A percentile compares a stretch with the other conserved stretches of the same genome.
phyloP scores from a whole-genome alignment of 2,329 filamentous ascomycete genomes.

The Emmonsiellopsis sp. region DNA sequence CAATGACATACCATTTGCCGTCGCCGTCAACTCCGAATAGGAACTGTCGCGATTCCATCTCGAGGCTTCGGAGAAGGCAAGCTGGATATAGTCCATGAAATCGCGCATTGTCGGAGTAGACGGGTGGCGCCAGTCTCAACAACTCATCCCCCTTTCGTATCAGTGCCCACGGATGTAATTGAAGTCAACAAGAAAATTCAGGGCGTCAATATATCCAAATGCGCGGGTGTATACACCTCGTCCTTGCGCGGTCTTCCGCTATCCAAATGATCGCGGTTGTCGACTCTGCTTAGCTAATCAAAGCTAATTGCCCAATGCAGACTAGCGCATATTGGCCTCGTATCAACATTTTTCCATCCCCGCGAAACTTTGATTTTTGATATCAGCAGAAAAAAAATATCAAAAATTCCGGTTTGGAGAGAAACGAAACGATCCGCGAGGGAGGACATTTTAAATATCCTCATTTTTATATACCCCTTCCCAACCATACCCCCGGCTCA shows the following conservation, averaged over 20 bases:
- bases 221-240: too few relatives aligned
- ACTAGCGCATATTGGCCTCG: slow-evolving; percentile 22
- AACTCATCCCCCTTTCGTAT: not conserved
- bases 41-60: slow-evolving; percentile 89
- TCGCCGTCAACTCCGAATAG: slow-evolving; percentile 77
- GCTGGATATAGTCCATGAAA: slow-evolving; percentile 95
- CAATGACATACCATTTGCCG: slow-evolving; percentile 57
- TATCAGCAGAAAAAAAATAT: slow-evolving; percentile 14
- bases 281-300: slow-evolving; percentile 6
- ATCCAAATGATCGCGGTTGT: not conserved
- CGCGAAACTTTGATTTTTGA: slow-evolving; percentile 8
- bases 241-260: too few relatives aligned
- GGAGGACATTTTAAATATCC: not conserved
- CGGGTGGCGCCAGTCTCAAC: not conserved
- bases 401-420: slow-evolving; percentile 18
- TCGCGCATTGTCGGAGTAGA: slow-evolving; percentile 60
- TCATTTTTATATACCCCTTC: not conserved
- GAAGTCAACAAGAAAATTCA: not conserved
- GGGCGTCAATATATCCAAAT: too few relatives aligned
- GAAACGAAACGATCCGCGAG: not conserved
- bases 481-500: not conserved
- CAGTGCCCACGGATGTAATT: not conserved
- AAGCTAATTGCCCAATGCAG: slow-evolving; percentile 25
- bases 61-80: slow-evolving; percentile 77
- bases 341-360: slow-evolving; percentile 27